Conservation (phyloP, 2,329 filamentous ascomycete species). For the Hypoxylon sp. region DNA sequence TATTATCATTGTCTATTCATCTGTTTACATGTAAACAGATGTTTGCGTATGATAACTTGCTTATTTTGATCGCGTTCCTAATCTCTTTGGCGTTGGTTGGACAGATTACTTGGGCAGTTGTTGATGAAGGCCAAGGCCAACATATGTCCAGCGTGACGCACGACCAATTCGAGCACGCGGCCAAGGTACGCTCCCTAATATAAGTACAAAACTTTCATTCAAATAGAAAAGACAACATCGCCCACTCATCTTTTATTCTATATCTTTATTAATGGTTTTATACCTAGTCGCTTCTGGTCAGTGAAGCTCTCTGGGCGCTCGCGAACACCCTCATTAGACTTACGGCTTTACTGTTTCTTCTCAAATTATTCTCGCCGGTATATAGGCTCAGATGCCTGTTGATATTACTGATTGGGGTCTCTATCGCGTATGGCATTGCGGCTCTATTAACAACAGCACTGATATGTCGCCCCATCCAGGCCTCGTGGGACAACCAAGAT, state of each 20-base stretch:
- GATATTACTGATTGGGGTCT: not conserved
- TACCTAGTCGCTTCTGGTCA: slow-evolving; percentile 21
- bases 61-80: slow-evolving; percentile 9
- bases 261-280: not conserved
- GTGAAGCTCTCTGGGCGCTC: slow-evolving; percentile 23
- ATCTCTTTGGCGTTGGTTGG: slow-evolving; percentile 20
- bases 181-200: slow-evolving; percentile 15
- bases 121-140: slow-evolving; percentile 32
- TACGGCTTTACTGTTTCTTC: slow-evolving; percentile 8
- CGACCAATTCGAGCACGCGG: slow-evolving; percentile 20
- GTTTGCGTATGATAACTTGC: not conserved
- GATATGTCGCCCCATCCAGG: slow-evolving; percentile 23
- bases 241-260: no score
- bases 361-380: not conserved
- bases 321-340: slow-evolving; percentile 28
- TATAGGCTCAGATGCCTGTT: not conserved
- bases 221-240: no score
- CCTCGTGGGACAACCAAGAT: slow-evolving; percentile 17
- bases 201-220: no score
- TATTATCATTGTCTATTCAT: slow-evolving; percentile 16
- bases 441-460: slow-evolving; percentile 3
- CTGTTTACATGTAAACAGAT: no score
- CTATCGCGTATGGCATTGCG: slow-evolving; percentile 13
- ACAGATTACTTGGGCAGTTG: slow-evolving; percentile 31
- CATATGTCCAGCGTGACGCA: slow-evolving; percentile 20